Conservation (phyloP, 345 rosid species). For the Pistacia atlantica region DNA sequence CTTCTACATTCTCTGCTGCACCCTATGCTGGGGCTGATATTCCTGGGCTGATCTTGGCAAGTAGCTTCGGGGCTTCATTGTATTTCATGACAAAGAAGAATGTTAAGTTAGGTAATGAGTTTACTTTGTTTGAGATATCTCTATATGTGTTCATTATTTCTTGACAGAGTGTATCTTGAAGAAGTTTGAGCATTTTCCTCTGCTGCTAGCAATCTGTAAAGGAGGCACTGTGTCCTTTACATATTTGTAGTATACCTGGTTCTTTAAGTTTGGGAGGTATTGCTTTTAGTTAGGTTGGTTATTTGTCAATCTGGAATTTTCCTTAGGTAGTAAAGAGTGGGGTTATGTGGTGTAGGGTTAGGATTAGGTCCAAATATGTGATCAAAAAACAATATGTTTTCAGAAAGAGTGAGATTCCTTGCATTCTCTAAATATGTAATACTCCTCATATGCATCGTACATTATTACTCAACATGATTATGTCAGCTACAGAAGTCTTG, state of each 20-base stretch:
- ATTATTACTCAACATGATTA: neutral
- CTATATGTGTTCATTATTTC: neutral
- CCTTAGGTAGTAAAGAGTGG: neutral
- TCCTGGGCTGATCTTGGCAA: constrained; percentile 76
- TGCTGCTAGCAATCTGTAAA: neutral
- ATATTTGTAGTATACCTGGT: neutral
- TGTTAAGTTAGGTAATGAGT: constrained; percentile 71
- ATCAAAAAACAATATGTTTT: neutral
- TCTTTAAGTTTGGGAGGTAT: neutral
- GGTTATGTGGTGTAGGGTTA: neutral
- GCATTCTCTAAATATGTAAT: neutral
- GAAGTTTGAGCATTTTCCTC: neutral
- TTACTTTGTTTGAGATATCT: constrained; percentile 3
- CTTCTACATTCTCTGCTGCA: constrained; percentile 45
- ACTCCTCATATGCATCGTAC: neutral
- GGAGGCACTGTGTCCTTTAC: neutral
- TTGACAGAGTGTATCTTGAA: neutral
- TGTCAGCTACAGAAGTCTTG: neutral
- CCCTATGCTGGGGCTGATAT: constrained; percentile 79
- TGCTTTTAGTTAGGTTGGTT: neutral
- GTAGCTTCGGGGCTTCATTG: constrained; percentile 89
- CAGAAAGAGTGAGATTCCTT: neutral
- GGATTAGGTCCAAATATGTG: neutral
- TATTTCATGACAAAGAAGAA: constrained; percentile 87
- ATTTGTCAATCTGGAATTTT: neutral